phyloP scores from a whole-genome alignment of 768 basidiomycete genomes.

The Trametes meyenii region DNA sequence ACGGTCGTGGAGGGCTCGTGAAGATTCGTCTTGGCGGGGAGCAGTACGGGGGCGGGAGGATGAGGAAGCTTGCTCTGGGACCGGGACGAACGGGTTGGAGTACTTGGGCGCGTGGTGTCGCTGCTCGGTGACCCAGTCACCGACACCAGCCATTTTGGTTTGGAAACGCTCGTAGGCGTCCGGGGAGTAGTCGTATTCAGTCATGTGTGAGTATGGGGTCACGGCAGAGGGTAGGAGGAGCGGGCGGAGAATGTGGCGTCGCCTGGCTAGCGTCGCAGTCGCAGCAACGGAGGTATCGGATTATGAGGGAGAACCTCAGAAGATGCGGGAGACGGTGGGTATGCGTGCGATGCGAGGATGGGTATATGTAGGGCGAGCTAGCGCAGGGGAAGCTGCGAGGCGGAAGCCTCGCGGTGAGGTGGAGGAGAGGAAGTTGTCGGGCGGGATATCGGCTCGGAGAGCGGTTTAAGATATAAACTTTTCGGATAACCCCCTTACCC shows the following conservation, averaged over 20 bases:
- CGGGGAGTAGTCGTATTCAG: constrained; percentile 41
- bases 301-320: not conserved
- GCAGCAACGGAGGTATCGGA: constrained; percentile 15
- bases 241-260: constrained; percentile 9
- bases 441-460: constrained; percentile 18
- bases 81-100: constrained; percentile 26
- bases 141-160: constrained; percentile 31
- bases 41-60: constrained; percentile 20
- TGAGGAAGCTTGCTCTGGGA: constrained; percentile 15
- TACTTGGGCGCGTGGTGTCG: constrained; percentile 23
- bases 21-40: constrained; percentile 8
- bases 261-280: constrained; percentile 9
- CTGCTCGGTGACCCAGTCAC: constrained; percentile 33
- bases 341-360: constrained; percentile 3
- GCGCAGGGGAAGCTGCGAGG: constrained; percentile 15
- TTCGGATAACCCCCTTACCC: constrained; percentile 10
- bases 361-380: constrained; percentile 21
- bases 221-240: not conserved
- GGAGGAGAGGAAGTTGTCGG: constrained; percentile 17
- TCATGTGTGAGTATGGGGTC: constrained; percentile 29
- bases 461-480: constrained; percentile 9
- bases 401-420: constrained; percentile 22
- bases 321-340: constrained; percentile 1
- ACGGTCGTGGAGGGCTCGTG: constrained; percentile 8
- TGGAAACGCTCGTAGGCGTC: constrained; percentile 35